Percentiles rank a stretch among this genome's conserved stretches.
Conservation (phyloP, 2,329 filamentous ascomycete species). For the Stagonosporopsis tanaceti region DNA sequence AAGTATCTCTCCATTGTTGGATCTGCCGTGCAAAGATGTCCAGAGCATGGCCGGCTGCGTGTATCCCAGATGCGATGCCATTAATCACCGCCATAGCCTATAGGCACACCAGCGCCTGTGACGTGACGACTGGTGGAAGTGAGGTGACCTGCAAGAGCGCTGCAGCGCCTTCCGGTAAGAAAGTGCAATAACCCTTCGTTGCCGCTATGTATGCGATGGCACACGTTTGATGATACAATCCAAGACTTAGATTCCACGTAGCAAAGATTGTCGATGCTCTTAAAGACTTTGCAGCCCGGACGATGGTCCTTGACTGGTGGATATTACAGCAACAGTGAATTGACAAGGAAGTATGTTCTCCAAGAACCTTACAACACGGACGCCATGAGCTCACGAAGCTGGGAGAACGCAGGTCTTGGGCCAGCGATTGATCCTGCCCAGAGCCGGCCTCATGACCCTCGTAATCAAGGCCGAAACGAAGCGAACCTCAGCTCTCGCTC, state of each 20-base stretch:
- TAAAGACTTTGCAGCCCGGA: not conserved
- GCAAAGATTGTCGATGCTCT: not conserved
- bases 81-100: constrained; percentile 26
- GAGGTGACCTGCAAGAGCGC: not conserved
- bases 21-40: constrained; percentile 30
- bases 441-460: constrained; percentile 21
- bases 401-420: not conserved
- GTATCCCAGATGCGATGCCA: constrained; percentile 25
- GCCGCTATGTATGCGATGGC: not conserved
- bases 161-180: too few relatives aligned
- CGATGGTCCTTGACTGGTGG: not conserved
- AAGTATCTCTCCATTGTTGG: constrained; percentile 28
- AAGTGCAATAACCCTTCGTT: not conserved
- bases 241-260: not conserved
- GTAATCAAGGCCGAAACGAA: constrained; percentile 21
- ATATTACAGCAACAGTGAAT: not conserved
- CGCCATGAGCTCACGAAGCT: not conserved
- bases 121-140: not conserved
- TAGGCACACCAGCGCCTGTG: too few relatives aligned
- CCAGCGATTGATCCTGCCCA: not conserved
- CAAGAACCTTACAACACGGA: not conserved
- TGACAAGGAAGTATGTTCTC: not conserved
- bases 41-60: constrained; percentile 27
- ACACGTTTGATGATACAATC: not conserved
- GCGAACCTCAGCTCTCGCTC: constrained; percentile 23